Conservation (phyloP, 306 rosid genomes). For the Prunus armeniaca region DNA sequence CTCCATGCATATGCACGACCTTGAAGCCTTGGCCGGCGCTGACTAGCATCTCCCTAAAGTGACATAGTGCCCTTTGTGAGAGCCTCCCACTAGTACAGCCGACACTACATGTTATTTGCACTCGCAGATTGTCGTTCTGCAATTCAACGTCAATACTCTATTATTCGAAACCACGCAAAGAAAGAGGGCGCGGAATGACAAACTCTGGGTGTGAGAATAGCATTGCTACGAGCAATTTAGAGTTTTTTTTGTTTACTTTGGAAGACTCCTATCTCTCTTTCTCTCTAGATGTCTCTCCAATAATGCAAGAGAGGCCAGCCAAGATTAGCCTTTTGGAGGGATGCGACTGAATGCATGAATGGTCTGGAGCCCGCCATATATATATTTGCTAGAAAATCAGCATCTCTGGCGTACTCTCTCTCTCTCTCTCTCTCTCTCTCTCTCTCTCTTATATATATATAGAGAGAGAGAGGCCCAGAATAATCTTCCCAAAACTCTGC, state of each 20-base stretch:
- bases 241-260: no score
- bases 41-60: neutral
- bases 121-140: neutral
- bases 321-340: constrained; percentile 55
- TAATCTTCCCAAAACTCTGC: constrained; percentile 46
- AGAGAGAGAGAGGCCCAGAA: constrained; percentile 20
- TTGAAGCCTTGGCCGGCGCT: neutral
- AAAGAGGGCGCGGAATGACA: neutral
- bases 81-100: neutral
- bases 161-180: neutral
- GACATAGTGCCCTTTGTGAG: neutral
- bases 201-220: neutral
- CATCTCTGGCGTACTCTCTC: constrained; percentile 30
- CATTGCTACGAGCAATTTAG: neutral
- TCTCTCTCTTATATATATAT: no score
- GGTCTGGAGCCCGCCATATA: constrained; percentile 17
- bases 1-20: neutral
- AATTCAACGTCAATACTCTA: neutral
- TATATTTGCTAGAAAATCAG: constrained; percentile 44
- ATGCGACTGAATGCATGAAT: constrained; percentile 39
- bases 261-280: constrained; percentile 13
- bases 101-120: neutral
- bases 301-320: constrained; percentile 43
- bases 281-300: constrained; percentile 39
- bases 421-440: no score